Evolutionary conservation across 2,329 filamentous ascomycete species (phyloP).

Genomic region (Trichoderma sp.): DNA sequence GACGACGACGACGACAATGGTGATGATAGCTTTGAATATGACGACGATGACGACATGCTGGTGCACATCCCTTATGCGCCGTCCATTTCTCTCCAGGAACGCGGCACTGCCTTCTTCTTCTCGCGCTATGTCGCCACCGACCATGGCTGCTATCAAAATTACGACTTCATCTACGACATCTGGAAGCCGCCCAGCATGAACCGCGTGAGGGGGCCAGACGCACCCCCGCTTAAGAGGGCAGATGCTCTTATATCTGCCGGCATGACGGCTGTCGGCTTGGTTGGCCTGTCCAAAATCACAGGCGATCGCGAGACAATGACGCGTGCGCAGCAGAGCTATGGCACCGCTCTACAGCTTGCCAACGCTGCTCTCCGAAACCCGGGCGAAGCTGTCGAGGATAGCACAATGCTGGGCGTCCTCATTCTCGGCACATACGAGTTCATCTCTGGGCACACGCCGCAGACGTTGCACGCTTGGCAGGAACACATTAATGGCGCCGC

Average conservation of each 20-base stretch:
- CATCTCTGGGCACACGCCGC: conserved; percentile 48
- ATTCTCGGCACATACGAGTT: conserved; percentile 58
- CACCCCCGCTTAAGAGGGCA: conserved; percentile 1
- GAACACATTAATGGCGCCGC: conserved; percentile 56
- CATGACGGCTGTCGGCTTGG: conserved; percentile 57
- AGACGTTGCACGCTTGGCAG: conserved; percentile 53
- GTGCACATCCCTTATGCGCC: conserved; percentile 24
- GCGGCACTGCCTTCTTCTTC: conserved; percentile 52
- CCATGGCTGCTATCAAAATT: conserved; percentile 50
- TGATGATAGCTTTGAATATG: neutral
- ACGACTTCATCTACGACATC: conserved; percentile 55
- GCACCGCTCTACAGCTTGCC: conserved; percentile 51
- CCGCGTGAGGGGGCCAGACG: conserved; percentile 40
- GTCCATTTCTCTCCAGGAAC: conserved; percentile 41
- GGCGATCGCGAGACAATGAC: conserved; percentile 45
- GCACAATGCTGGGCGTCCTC: conserved; percentile 55
- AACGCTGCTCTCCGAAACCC: conserved; percentile 52
- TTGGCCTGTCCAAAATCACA: conserved; percentile 51
- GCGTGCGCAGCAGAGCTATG: conserved; percentile 53
- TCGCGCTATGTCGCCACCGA: conserved; percentile 52
- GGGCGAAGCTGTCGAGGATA: conserved; percentile 46
- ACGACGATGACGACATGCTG: conserved; percentile 6
- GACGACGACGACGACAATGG: neutral
- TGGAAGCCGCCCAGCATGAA: conserved; percentile 47
- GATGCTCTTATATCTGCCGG: conserved; percentile 47